Evolutionary conservation across 1,139 yeast species (phyloP), one percentile per base, ranked within the genome.

Genomic region (Pichia sp.): DNA sequence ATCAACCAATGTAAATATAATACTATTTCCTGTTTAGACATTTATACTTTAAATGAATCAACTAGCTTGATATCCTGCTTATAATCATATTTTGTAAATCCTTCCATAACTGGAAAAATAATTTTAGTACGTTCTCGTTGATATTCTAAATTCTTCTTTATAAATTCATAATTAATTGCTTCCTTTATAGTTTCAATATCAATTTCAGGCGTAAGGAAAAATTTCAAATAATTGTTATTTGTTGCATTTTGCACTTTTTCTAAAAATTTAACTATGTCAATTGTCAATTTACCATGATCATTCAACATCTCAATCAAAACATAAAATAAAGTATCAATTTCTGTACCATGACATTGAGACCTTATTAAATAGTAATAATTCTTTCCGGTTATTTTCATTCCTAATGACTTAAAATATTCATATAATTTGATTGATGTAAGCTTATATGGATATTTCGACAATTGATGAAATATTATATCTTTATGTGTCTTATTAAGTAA

Each of bases 271-370:
- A 9, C 34, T 0, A 45, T 41, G 6, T 41, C 37, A 1, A 4
- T 3, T 3, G 50, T 26, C 2, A 54, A 20, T 4, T 35, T 16
- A 2, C 46, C 43, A 30, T 48, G 39, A 1, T 39, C 39, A 10
- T 45, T 34, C 12, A 56, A 10, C 6, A 43, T 27, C 8, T 49
- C 24, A 1, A 48, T 26, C 7, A 55, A 37, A 9, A 56, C 16
- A n/a, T 51, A 35, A 30, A 48, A 55, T 1, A 58, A 20, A 4
- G 58, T 53, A 30, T 56, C 60, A 34, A 49, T 50, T 37, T 58
- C 61, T 5, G 32, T 40, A 2, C 63, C 63, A 28, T 30, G 37
- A 4, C 51, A 42, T 41, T 58, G 57, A 5, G 50, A 40, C 34
- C 32, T 48, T 45, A 58, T 6, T 12, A 57, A 30, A 20, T 46